Evolutionary conservation across 805 yeast genomes (phyloP).

Genomic region (Cyberlindnera euphorbiae): DNA sequence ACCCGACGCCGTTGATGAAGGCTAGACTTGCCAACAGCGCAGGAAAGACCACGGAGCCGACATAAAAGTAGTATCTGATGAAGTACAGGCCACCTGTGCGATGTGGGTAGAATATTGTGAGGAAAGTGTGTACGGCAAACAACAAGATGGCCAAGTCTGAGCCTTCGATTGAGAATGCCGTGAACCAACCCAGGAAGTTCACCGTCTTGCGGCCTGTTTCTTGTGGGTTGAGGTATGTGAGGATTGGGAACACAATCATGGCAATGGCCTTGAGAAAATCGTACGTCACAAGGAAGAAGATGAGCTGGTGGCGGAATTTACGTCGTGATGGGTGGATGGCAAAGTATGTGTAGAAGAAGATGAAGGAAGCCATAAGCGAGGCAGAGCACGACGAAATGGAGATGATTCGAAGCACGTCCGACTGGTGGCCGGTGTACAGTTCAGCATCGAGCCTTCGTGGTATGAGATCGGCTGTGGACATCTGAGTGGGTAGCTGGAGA

Average conservation of each 20-base stretch:
- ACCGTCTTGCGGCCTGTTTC: slow-evolving; percentile 10
- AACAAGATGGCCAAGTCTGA: slow-evolving; percentile 79
- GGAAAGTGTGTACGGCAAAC: slow-evolving; percentile 78
- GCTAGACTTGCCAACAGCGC: slow-evolving; percentile 66
- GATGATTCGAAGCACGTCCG: slow-evolving; percentile 24
- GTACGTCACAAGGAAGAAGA: slow-evolving; percentile 60
- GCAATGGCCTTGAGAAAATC: slow-evolving; percentile 73
- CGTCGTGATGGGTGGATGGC: slow-evolving; percentile 61
- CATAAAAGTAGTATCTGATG: slow-evolving; percentile 54
- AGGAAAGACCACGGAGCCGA: slow-evolving; percentile 55
- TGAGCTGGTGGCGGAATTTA: slow-evolving; percentile 67
- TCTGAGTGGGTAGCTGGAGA: neutral
- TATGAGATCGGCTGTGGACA: neutral
- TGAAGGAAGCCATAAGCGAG: slow-evolving; percentile 50
- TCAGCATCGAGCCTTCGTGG: slow-evolving; percentile 12
- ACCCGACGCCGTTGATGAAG: slow-evolving; percentile 54
- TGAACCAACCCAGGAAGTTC: slow-evolving; percentile 58
- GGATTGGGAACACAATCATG: slow-evolving; percentile 62
- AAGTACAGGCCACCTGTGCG: slow-evolving; percentile 67
- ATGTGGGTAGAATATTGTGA: slow-evolving; percentile 64
- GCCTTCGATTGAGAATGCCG: slow-evolving; percentile 77
- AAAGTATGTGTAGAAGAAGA: slow-evolving; percentile 53
- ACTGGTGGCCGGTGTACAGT: slow-evolving; percentile 4
- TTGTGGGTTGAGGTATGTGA: slow-evolving; percentile 51
- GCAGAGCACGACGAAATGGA: slow-evolving; percentile 45